These are phyloP conservation scores for Pontederia paniculata DNA, from an alignment of 176 grass and related monocot species.

Conservation along the genomic window DNA sequence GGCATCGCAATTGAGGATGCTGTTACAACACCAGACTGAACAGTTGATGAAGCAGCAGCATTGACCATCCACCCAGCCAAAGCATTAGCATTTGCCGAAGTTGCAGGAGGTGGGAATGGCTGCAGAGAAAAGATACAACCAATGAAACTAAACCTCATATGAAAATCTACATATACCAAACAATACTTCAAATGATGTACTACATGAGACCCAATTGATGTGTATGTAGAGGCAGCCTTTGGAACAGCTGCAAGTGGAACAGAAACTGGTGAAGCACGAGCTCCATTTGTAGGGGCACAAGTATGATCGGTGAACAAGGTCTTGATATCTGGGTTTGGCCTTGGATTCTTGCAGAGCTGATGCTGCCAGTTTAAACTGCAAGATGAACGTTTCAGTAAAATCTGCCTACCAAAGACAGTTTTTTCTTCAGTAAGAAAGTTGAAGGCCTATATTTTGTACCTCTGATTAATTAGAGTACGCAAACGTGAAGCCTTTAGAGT, in stretches of 20 bases:
- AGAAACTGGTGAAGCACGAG: constrained; percentile 62
- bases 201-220: constrained; percentile 49
- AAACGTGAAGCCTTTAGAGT: constrained; percentile 80
- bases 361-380: constrained; percentile 99
- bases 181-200: constrained; percentile 35
- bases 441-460: constrained; percentile 30
- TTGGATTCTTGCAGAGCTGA: constrained; percentile 96
- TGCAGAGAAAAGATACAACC: constrained; percentile 22
- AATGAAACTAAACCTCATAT: background rate
- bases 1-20: constrained; percentile 64
- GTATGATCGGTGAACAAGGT: constrained; percentile 92
- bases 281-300: constrained; percentile 58
- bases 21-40: constrained; percentile 70
- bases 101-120: constrained; percentile 61
- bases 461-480: constrained; percentile 95
- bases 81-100: constrained; percentile 50
- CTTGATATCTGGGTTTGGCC: constrained; percentile 92
- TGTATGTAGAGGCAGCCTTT: constrained; percentile 58
- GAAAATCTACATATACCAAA: background rate
- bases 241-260: constrained; percentile 78
- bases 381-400: background rate
- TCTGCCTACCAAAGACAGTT: background rate
- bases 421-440: background rate
- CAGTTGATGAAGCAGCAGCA: constrained; percentile 56
- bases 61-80: constrained; percentile 92